Percentiles rank a stretch among this genome's conserved stretches.
Conservation (phyloP, 2,329 filamentous ascomycete species). For the Xylariaceae sp. region DNA sequence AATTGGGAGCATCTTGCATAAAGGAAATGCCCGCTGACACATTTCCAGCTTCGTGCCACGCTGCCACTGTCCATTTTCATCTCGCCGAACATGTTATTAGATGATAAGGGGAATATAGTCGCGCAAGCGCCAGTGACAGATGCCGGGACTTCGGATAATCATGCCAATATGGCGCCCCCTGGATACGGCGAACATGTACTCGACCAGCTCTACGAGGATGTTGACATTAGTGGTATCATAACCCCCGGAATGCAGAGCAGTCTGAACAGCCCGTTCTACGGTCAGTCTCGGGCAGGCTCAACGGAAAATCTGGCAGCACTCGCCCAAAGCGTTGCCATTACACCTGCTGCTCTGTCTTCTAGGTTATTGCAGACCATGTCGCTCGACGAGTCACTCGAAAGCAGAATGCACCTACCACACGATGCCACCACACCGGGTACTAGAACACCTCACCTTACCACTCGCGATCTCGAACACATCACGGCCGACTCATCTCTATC, state of each 20-base stretch:
- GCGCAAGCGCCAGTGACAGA: constrained; percentile 50
- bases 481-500: constrained; percentile 37
- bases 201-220: constrained; percentile 83
- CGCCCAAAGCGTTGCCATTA: constrained; percentile 40
- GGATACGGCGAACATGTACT: constrained; percentile 86
- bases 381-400: constrained; percentile 42
- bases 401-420: constrained; percentile 41
- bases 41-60: constrained; percentile 68
- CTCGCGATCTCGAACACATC: constrained; percentile 32
- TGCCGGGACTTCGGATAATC: constrained; percentile 36
- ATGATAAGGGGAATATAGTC: constrained; percentile 77
- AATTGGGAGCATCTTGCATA: neutral
- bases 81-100: constrained; percentile 84
- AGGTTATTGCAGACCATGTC: constrained; percentile 70
- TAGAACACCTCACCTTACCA: constrained; percentile 37
- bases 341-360: constrained; percentile 54
- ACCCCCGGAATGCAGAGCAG: constrained; percentile 58
- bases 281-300: constrained; percentile 68
- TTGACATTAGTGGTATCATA: constrained; percentile 76
- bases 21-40: constrained; percentile 16
- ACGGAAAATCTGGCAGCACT: constrained; percentile 69
- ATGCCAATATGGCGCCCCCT: constrained; percentile 67
- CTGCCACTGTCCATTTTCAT: constrained; percentile 92
- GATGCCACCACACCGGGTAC: constrained; percentile 40
- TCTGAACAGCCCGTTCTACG: constrained; percentile 74